phyloP scores from a whole-genome alignment of 1,139 yeast species.

The Taphrina sp. region DNA sequence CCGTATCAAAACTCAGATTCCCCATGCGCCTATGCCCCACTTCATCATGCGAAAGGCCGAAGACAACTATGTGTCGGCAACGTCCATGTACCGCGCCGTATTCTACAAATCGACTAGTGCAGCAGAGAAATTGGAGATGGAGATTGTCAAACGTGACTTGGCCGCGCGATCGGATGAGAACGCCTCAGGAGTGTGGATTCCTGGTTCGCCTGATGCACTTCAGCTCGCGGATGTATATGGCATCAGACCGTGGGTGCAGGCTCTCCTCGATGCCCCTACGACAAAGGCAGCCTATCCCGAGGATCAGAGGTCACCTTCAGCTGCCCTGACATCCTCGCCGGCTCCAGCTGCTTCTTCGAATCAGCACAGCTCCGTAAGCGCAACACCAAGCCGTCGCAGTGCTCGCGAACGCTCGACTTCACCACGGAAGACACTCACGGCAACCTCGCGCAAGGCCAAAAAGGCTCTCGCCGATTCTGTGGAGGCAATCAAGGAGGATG shows the following conservation, averaged over 20 bases:
- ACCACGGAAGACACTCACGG: conserved; percentile 11
- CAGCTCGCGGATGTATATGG: conserved; percentile 31
- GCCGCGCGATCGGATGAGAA: conserved; percentile 28
- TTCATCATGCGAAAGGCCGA: conserved; percentile 31
- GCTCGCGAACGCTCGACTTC: conserved; percentile 15
- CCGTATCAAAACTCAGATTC: conserved; percentile 28
- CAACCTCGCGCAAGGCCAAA: conserved; percentile 9
- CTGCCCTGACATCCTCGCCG: neutral
- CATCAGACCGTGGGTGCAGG: conserved; percentile 32
- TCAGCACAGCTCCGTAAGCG: conserved; percentile 1
- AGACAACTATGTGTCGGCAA: conserved; percentile 28
- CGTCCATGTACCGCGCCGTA: conserved; percentile 31
- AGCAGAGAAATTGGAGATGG: conserved; percentile 29
- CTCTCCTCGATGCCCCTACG: conserved; percentile 17
- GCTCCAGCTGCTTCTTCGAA: neutral
- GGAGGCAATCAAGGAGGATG: conserved; percentile 17
- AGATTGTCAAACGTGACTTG: conserved; percentile 17
- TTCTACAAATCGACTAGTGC: conserved; percentile 20
- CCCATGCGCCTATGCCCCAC: conserved; percentile 15
- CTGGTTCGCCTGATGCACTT: conserved; percentile 32
- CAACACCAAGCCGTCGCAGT: conserved; percentile 18
- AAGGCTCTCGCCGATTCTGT: conserved; percentile 9
- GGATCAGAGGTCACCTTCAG: conserved; percentile 16
- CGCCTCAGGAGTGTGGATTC: conserved; percentile 33
- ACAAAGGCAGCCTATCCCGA: conserved; percentile 8